These are phyloP conservation scores for Blumeria graminis DNA, from an alignment of 2,329 filamentous ascomycete genomes.

Conservation along the genomic window DNA sequence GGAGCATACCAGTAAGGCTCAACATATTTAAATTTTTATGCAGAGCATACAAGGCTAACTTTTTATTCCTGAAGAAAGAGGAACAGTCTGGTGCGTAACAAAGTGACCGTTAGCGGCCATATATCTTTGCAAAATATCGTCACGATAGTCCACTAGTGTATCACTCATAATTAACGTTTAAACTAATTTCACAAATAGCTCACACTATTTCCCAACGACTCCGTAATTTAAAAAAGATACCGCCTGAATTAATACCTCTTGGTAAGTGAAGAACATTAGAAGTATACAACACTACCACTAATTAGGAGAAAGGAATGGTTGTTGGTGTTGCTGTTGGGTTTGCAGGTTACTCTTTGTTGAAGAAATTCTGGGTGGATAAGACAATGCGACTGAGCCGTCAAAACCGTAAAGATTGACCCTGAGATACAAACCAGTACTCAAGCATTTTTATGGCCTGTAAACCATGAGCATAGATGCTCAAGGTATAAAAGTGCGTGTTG, in stretches of 20 bases:
- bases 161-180: neutral
- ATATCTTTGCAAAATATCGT: neutral
- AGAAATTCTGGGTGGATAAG: slow-evolving; percentile 76
- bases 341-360: slow-evolving; percentile 55
- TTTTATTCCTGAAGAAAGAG: slow-evolving; percentile 27
- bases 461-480: no score
- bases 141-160: neutral
- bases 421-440: neutral
- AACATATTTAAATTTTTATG: neutral
- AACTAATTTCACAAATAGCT: slow-evolving; percentile 27
- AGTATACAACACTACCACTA: neutral
- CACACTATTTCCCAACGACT: slow-evolving; percentile 94
- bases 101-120: neutral
- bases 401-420: slow-evolving; percentile 16
- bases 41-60: slow-evolving; percentile 12
- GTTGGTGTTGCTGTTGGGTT: slow-evolving; percentile 63
- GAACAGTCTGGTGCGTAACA: slow-evolving; percentile 38
- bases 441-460: no score
- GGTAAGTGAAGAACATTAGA: slow-evolving; percentile 33
- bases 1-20: slow-evolving; percentile 47
- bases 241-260: slow-evolving; percentile 81
- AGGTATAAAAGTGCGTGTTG: no score
- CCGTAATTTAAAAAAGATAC: slow-evolving; percentile 69
- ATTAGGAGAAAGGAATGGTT: slow-evolving; percentile 37
- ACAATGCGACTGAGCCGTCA: slow-evolving; percentile 69